Conservation (phyloP, 202 grass and related monocot species). For the Panicum virgatum region DNA sequence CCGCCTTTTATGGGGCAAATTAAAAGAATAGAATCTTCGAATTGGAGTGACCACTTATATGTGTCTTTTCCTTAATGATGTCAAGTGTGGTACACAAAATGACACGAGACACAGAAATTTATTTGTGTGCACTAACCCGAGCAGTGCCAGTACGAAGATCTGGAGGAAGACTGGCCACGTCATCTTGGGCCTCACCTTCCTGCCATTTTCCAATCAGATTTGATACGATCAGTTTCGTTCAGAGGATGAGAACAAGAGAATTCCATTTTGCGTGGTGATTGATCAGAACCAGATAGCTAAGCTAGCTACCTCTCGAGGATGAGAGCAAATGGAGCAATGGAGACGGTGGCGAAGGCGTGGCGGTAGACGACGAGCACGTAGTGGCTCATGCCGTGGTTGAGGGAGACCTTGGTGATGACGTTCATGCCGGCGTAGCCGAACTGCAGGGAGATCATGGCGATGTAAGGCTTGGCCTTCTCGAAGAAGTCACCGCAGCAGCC, state of each 20-base stretch:
- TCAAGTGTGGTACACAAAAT: slow-evolving; percentile 21
- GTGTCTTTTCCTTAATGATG: not conserved
- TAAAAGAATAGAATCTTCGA: slow-evolving; percentile 20
- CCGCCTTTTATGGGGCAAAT: not conserved
- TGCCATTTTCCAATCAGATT: slow-evolving; percentile 36
- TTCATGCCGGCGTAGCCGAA: slow-evolving; percentile 99
- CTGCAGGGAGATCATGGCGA: slow-evolving; percentile 95
- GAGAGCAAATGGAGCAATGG: slow-evolving; percentile 87
- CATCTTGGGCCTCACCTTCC: slow-evolving; percentile 90
- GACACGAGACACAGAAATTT: not conserved
- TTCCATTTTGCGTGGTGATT: not conserved
- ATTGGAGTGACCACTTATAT: slow-evolving; percentile 34
- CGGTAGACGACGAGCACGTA: slow-evolving; percentile 97
- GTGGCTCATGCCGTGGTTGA: slow-evolving; percentile 95
- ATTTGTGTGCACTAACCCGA: slow-evolving; percentile 63
- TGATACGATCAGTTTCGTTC: slow-evolving; percentile 17
- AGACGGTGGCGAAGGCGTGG: slow-evolving; percentile 93
- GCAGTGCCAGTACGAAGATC: slow-evolving; percentile 89
- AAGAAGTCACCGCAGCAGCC: slow-evolving; percentile 50
- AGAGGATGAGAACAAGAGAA: not conserved
- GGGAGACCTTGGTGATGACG: slow-evolving; percentile 92
- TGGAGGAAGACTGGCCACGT: slow-evolving; percentile 77
- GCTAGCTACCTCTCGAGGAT: slow-evolving; percentile 67
- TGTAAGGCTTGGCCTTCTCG: slow-evolving; percentile 78
- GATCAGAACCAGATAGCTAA: too few relatives aligned